Percentiles rank a stretch among this genome's conserved stretches.
These are phyloP conservation scores for Euclidium syriacum DNA, from an alignment of 345 rosid genomes.

Conservation along the genomic window DNA sequence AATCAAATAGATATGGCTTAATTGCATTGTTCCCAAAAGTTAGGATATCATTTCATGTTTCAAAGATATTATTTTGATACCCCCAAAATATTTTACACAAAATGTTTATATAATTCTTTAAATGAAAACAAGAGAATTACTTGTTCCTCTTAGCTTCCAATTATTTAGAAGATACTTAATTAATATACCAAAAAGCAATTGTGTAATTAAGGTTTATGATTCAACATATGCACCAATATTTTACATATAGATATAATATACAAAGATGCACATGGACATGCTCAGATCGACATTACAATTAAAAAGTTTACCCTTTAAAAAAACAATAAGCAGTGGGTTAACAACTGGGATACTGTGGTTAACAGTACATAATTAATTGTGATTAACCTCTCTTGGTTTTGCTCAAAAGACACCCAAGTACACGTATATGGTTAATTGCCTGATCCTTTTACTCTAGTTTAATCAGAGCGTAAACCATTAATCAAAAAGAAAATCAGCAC, in stretches of 20 bases:
- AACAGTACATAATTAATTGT: conserved; percentile 25
- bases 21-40: conserved; percentile 13
- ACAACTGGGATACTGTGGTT: conserved; percentile 14
- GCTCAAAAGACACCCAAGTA: conserved; percentile 22
- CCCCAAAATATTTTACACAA: background rate
- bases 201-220: background rate
- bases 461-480: background rate
- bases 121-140: background rate
- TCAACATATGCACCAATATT: conserved; percentile 1
- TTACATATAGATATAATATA: background rate
- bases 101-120: background rate
- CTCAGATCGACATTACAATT: background rate
- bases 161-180: background rate
- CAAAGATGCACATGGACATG: conserved; percentile 21
- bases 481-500: background rate
- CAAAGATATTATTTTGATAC: background rate
- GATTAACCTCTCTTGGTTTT: conserved; percentile 16
- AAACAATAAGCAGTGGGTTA: conserved; percentile 7
- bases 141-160: background rate
- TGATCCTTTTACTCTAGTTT: conserved; percentile 1
- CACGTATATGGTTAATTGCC: background rate
- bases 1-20: background rate
- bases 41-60: conserved; percentile 1
- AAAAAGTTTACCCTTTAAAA: background rate
- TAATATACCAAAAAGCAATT: background rate